These are phyloP conservation scores for Cicer pinnatifidum DNA, from an alignment of 306 rosid genomes.

Conservation along the genomic window DNA sequence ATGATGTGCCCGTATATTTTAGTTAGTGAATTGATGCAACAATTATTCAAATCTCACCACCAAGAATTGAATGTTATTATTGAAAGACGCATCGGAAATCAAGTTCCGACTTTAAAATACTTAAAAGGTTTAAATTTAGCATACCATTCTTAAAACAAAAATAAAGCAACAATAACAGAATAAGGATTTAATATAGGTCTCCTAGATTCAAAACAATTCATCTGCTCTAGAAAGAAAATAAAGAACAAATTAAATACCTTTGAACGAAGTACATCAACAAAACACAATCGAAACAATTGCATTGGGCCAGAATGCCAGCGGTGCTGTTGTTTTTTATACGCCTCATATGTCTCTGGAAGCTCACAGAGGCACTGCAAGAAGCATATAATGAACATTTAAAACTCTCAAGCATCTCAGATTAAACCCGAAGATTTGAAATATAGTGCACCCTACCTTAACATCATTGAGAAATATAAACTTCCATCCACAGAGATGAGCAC, in stretches of 20 bases:
- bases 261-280: constrained; percentile 80
- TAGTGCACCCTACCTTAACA: constrained; percentile 86
- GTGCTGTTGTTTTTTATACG: constrained; percentile 96
- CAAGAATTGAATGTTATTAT: constrained; percentile 23
- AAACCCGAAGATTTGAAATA: constrained; percentile 31
- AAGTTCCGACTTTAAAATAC: constrained; percentile 13
- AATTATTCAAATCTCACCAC: constrained; percentile 23
- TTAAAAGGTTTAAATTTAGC: neutral
- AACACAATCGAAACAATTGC: constrained; percentile 93
- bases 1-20: neutral
- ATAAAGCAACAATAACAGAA: neutral
- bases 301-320: constrained; percentile 99
- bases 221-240: constrained; percentile 9
- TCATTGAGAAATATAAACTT: constrained; percentile 93
- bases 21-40: neutral
- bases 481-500: constrained; percentile 99
- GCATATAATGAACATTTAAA: constrained; percentile 45
- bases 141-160: neutral
- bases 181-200: constrained; percentile 2
- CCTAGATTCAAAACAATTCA: constrained; percentile 28
- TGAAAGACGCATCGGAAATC: constrained; percentile 1
- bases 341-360: constrained; percentile 97
- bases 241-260: constrained; percentile 62
- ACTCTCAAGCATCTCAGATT: constrained; percentile 25
- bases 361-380: constrained; percentile 93